Base-by-base conservation (phyloP, 1,139 yeast species). In the Sugiyamaella grinbergsii region DNA sequence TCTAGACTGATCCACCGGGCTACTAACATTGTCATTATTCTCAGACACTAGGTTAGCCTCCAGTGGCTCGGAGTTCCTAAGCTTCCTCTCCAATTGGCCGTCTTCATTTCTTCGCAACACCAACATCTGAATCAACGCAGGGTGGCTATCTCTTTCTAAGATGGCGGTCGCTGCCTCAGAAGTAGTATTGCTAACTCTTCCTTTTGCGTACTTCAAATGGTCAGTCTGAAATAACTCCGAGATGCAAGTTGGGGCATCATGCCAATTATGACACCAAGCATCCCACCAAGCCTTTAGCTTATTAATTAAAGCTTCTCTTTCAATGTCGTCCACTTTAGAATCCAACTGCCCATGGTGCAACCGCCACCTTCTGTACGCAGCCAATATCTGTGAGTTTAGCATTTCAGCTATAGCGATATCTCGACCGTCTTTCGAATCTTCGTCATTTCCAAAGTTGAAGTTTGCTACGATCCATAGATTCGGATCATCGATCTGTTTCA, bases 391-490 rank as follows among this genome's bases (percentile, higher is more conserved):
- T 2, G 62, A 55, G 2, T 46, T 50, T 34, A 65, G 56, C 20
- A 62, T 47, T 24, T 61, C 62, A 10, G 65, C 51, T 1, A 54
- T 48, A 5, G 63, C 55, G 37, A 60, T 31, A 32, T 55, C 55
- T 4, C 51, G 44, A 13, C 49, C 52, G 37, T 54, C 58, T 28
- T 47, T 49, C 2, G 47, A 32, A 34, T 48, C 54, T 1, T 47
- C 54, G 4, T 42, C 50, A 13, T 22, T 26, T 11, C 50, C 54
- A 36, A 56, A 51, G 7, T 42, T 37, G 11, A 56, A 51, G 16
- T 53, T 42, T 1, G 65, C 66, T 8, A 61, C 63, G 1, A 60
- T 58, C 68, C 68, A 65, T 62, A 65, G 62, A 38, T 60, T 55
- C 23, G 56, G 54, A 8, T 54, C 54, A 37, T 65, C 67, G 4